phyloP scores from a whole-genome alignment of 2,329 filamentous ascomycete genomes.

The Aspergillus novoparasiticus region DNA sequence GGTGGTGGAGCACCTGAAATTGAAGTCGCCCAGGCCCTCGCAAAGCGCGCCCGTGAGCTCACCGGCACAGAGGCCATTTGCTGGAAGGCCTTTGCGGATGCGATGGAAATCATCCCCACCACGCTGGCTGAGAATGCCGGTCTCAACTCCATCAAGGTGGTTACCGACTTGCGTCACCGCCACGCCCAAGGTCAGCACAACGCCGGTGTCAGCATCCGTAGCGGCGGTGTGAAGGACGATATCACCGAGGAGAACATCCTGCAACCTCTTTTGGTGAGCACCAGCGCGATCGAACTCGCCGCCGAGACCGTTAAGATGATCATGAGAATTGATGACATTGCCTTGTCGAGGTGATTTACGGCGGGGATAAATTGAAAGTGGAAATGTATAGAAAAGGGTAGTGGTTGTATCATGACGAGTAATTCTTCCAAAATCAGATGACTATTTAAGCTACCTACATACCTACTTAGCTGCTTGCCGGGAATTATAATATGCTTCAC shows the following conservation, averaged over 20 bases:
- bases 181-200: slow-evolving; percentile 95
- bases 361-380: slow-evolving; percentile 5
- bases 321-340: slow-evolving; percentile 69
- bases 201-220: slow-evolving; percentile 97
- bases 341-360: slow-evolving; percentile 50
- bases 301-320: slow-evolving; percentile 99
- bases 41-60: slow-evolving; percentile 77
- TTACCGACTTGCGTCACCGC: slow-evolving; percentile 90
- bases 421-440: slow-evolving; percentile 24
- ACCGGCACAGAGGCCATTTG: slow-evolving; percentile 94
- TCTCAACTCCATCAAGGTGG: slow-evolving; percentile 97
- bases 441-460: slow-evolving; percentile 16
- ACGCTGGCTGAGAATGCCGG: slow-evolving; percentile 97
- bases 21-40: slow-evolving; percentile 86
- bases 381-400: slow-evolving; percentile 19
- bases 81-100: slow-evolving; percentile 98
- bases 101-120: slow-evolving; percentile 94
- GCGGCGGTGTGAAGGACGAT: slow-evolving; percentile 93
- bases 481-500: not conserved
- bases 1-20: slow-evolving; percentile 96
- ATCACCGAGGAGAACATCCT: slow-evolving; percentile 96
- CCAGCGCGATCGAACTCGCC: slow-evolving; percentile 93
- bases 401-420: slow-evolving; percentile 27
- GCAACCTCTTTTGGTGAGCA: slow-evolving; percentile 94
- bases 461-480: not conserved